Percentiles rank a stretch among this genome's conserved stretches.
These are phyloP conservation scores for Elongisporangium undulatum DNA, from an alignment of 352 stramenopile genomes.

Conservation along the genomic window DNA sequence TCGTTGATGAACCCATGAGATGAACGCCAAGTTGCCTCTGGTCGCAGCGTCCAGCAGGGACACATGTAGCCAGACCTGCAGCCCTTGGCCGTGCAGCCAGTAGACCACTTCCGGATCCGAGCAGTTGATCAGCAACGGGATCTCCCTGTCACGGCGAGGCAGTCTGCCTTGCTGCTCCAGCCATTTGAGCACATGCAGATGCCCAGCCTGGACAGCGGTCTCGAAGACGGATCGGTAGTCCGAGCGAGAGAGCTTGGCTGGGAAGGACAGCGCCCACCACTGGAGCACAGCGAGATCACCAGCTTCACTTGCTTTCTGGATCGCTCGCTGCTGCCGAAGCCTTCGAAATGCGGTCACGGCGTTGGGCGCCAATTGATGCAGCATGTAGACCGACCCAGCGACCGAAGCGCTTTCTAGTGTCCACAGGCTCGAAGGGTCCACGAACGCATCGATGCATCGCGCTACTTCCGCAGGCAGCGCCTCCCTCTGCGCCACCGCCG, in stretches of 20 bases:
- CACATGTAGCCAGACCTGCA: background rate
- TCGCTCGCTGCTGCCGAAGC: background rate
- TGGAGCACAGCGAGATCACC: background rate
- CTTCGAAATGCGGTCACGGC: background rate
- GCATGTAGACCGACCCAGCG: background rate
- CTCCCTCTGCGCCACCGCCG: background rate
- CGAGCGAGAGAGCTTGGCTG: background rate
- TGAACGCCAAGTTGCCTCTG: background rate
- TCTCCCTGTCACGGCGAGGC: background rate
- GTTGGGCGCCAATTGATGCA: background rate
- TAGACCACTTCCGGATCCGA: background rate
- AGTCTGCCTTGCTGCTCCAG: slow-evolving; percentile 8
- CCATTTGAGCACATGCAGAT: slow-evolving; percentile 27
- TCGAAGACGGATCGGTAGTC: background rate
- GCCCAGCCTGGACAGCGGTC: slow-evolving; percentile 1
- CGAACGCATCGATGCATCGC: background rate
- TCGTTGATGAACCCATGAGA: background rate
- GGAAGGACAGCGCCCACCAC: background rate
- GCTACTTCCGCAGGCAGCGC: background rate
- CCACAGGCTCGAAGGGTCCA: background rate
- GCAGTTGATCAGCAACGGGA: background rate
- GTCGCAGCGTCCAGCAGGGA: background rate
- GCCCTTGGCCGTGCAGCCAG: background rate
- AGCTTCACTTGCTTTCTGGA: background rate
- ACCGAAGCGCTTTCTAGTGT: background rate